Evolutionary conservation across 2,329 filamentous ascomycete genomes (phyloP).

Genomic region (Cytospora paraplurivora): DNA sequence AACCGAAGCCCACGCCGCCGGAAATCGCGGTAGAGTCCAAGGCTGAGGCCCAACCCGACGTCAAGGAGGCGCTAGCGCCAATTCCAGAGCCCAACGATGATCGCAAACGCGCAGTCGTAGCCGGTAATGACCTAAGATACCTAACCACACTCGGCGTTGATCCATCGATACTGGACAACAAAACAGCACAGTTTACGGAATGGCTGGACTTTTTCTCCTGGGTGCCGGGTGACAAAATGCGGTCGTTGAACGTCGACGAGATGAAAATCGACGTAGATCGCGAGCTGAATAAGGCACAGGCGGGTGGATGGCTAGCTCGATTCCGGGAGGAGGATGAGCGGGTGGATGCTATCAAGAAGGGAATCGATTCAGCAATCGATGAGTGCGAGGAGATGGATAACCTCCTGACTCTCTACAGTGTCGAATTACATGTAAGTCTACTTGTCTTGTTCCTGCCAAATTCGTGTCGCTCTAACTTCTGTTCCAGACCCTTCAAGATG

Average conservation of each 20-base stretch:
- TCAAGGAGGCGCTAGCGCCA: slow-evolving; percentile 33
- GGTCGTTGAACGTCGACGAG: slow-evolving; percentile 74
- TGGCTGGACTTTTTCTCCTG: slow-evolving; percentile 87
- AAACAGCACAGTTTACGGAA: slow-evolving; percentile 77
- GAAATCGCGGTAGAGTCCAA: slow-evolving; percentile 8
- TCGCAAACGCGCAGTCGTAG: slow-evolving; percentile 61
- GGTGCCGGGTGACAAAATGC: slow-evolving; percentile 74
- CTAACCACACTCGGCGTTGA: slow-evolving; percentile 78
- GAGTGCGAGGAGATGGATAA: slow-evolving; percentile 98
- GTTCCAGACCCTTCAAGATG: slow-evolving; percentile 81
- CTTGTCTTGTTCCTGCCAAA: not conserved
- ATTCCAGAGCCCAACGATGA: slow-evolving; percentile 47
- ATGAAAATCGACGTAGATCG: slow-evolving; percentile 82
- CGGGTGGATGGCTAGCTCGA: slow-evolving; percentile 87
- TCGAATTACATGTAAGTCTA: slow-evolving; percentile 79
- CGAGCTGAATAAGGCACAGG: slow-evolving; percentile 87
- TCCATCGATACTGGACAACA: slow-evolving; percentile 71
- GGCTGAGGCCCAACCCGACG: slow-evolving; percentile 37
- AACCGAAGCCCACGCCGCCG: slow-evolving; percentile 32
- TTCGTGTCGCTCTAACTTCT: slow-evolving; percentile 32
- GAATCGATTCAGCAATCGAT: slow-evolving; percentile 86
- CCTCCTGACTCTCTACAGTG: slow-evolving; percentile 88
- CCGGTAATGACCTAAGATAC: slow-evolving; percentile 77
- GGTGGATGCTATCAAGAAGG: slow-evolving; percentile 79
- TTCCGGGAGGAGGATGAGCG: slow-evolving; percentile 86